Base-by-base conservation (phyloP, 352 stramenopile species). In the Blastocystis hominis region DNA sequence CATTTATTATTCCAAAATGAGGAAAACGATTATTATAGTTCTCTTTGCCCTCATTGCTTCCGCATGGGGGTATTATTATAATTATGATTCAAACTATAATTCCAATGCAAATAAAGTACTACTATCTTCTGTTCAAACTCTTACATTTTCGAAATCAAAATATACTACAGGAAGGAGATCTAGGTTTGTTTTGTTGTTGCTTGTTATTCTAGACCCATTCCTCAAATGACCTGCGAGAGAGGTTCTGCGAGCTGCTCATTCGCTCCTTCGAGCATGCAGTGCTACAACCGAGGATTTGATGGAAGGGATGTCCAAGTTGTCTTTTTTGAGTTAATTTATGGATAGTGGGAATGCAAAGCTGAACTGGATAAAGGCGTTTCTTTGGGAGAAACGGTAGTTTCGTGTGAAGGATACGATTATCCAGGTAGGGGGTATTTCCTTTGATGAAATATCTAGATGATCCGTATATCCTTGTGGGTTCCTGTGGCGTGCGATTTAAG, bases 341-440 rank as follows among this genome's bases (percentile, higher is more conserved):
- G 10, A 56, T 84, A 84, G 72, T 84, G 72, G 72, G 72, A 84
- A 40, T 84, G 72, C 50, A 84, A 84, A 30, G 72, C 72, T 13
- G 47, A 84, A 15, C 53, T 84, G n/a, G 72, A 84, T 7, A 68
- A 84, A 30, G 72, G 72, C 17, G 36, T 66, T 66, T 84, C 72
- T 5, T 30, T 84, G 42, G 72, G 72, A 42, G n/a, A 61, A 84
- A 84, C 72, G 2, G 54, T 66, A 36, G 72, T 84, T 24, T 68
- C 47, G 17, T 84, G 72, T 24, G 72, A 84, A 84, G 72, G 72
- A 9, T 84, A 84, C 44, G 54, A 64, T 47, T 84, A 84, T 84
- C 72, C 72, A 44, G 72, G 72, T 84, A 53, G 7, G 47, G 1
- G 30, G 20, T 7, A 38, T 13, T n/a, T 30, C 24, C 24, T 30